Conservation (phyloP, 768 basidiomycete genomes). For the Lactarius pseudohatsudake region DNA sequence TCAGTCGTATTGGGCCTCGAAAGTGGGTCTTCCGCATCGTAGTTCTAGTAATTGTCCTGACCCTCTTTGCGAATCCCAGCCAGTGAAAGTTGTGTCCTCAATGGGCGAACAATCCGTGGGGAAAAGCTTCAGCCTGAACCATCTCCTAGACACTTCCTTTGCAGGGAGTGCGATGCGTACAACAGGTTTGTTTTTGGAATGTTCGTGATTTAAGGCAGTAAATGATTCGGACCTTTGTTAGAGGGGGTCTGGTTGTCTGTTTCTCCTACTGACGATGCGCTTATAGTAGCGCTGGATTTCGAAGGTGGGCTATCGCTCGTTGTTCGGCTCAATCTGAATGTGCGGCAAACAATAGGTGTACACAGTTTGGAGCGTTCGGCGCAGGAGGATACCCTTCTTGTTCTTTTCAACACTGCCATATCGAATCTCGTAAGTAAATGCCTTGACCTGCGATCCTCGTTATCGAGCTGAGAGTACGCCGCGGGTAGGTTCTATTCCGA, state of each 20-base stretch:
- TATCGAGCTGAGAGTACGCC: background rate
- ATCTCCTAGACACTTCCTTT: constrained; percentile 63
- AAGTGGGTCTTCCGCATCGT: constrained; percentile 36
- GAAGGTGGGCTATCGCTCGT: constrained; percentile 44
- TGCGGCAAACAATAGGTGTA: constrained; percentile 42
- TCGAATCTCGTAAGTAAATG: constrained; percentile 51
- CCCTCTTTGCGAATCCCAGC: constrained; percentile 37
- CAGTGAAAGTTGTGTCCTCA: constrained; percentile 63
- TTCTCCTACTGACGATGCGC: constrained; percentile 53
- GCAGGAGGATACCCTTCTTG: constrained; percentile 63
- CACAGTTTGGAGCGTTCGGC: constrained; percentile 64
- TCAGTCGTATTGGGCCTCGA: constrained; percentile 60
- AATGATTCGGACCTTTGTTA: constrained; percentile 14
- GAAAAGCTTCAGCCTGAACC: constrained; percentile 59
- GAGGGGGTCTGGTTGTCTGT: constrained; percentile 71
- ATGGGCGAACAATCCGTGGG: constrained; percentile 72
- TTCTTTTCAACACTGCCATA: constrained; percentile 64
- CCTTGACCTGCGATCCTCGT: background rate
- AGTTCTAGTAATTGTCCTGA: background rate
- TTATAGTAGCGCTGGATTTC: constrained; percentile 63
- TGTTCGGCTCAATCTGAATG: background rate
- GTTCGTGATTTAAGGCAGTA: background rate
- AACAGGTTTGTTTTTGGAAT: constrained; percentile 38
- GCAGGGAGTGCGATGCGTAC: constrained; percentile 66
- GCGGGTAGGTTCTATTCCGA: constrained; percentile 55